Conservation (phyloP, 192 early-diverging fungal species). For the Powellomyces hirtus region DNA sequence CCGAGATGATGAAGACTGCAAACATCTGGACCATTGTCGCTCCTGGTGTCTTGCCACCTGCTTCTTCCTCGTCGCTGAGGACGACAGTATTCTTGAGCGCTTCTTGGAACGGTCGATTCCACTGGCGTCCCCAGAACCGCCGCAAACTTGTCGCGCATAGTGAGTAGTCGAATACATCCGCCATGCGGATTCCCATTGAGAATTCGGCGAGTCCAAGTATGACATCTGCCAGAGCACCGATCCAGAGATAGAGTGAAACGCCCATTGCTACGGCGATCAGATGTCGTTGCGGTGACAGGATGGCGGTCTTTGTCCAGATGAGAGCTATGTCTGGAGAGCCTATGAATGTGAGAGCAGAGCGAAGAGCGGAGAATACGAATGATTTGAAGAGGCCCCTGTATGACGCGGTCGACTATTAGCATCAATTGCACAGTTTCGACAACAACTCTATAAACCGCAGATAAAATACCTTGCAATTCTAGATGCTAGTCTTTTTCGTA, state of each 20-base stretch:
- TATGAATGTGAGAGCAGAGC: neutral
- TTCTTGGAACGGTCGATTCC: conserved; percentile 20
- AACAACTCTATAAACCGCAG: neutral
- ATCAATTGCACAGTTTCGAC: neutral
- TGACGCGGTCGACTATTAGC: neutral
- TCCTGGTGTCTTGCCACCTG: neutral
- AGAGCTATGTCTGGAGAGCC: too few species aligned
- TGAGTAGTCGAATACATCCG: conserved; percentile 13
- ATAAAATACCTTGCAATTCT: neutral
- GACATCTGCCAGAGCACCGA: conserved; percentile 13
- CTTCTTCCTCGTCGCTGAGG: neutral
- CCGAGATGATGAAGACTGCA: conserved; percentile 10
- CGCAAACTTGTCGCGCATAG: neutral
- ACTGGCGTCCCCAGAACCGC: conserved; percentile 8
- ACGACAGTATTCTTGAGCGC: neutral
- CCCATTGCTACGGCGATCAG: neutral
- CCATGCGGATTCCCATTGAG: neutral
- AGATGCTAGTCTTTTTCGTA: neutral
- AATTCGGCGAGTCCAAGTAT: neutral
- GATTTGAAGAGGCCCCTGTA: conserved; percentile 16
- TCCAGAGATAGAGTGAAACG: conserved; percentile 16
- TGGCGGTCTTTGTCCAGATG: neutral
- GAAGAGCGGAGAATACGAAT: neutral
- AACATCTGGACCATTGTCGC: neutral
- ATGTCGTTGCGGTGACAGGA: neutral